Base-by-base conservation (phyloP, 192 early-diverging fungal species). In the Chytriomyces sp. region DNA sequence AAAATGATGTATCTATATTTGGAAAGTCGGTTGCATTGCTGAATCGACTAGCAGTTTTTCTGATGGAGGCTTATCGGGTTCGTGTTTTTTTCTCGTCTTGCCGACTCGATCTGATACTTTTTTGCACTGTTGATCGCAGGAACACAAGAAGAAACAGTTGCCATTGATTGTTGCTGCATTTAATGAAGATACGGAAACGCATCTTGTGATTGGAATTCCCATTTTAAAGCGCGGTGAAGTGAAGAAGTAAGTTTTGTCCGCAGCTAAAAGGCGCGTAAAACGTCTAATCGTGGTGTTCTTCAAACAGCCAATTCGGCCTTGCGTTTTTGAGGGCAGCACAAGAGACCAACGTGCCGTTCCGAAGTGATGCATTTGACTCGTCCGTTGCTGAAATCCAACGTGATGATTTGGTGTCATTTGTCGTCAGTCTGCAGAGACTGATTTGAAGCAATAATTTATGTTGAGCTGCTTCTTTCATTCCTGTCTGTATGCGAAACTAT, bases 301-400 rank as follows among this genome's bases (percentile, higher is more conserved):
- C 77, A 70, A 67, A 7, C 71, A 95, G 87, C 85, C 89, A 77
- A 46, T 97, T 97, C 80, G 94, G 93, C 0, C 72, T 91, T 71
- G 91, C 94, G 6, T 98, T 97, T 81, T 89, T 93, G 79, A 85
- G 89, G 67, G 89, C 93, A 5, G 93, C 95, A 0, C 77, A 84
- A 10, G 84, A 90, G 43, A 85, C 91, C 35, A 85, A 87, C 60
- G 93, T 91, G 2, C 82, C 88, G 0, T 81, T 90, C 10, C 86
- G 84, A 23, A 84, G 88, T 65, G 94, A 95, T 69, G 91, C 91
- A 47, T 98, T 98, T 85, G 95, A 97, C 76, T 87, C 90, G n/a
- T 88, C 90, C 5, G 88, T 91, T 18, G 78, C 97, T 16, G 93
- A 95, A 80, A 91, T 98, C 45, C 82, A 80, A 28, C 77, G 86